Evolutionary conservation across 176 grass and related monocot species (phyloP).

Genomic region (Lolium perenne): DNA sequence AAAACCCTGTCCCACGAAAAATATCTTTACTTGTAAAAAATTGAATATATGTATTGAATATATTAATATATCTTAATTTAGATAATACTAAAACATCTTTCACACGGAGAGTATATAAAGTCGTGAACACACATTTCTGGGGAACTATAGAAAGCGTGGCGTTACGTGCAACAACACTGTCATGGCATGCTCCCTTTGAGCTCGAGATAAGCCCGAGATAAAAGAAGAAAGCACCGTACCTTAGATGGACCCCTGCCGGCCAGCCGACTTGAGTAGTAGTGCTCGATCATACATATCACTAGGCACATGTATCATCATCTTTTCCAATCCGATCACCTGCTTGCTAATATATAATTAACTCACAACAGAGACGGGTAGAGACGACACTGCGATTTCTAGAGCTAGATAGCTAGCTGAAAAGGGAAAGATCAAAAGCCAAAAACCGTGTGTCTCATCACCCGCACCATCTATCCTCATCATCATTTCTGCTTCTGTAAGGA

Average conservation of each 20-base stretch:
- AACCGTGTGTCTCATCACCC: conserved; percentile 30
- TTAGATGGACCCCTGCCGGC: conserved; percentile 25
- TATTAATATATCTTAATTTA: too few relatives aligned
- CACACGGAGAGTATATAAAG: too few relatives aligned
- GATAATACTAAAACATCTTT: too few relatives aligned
- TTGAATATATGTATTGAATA: too few relatives aligned
- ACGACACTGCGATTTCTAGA: background rate
- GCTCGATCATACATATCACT: conserved; percentile 40
- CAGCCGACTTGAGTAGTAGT: conserved; percentile 4
- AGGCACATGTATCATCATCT: background rate
- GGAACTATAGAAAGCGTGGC: background rate
- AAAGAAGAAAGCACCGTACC: conserved; percentile 2
- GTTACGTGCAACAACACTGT: conserved; percentile 16
- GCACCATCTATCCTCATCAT: background rate
- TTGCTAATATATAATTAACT: background rate
- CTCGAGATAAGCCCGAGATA: conserved; percentile 38
- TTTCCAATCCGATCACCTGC: background rate
- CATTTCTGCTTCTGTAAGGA: background rate
- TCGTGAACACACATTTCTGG: too few relatives aligned
- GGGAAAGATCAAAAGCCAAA: background rate
- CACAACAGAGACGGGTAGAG: conserved; percentile 25
- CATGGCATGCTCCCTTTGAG: background rate
- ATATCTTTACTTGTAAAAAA: too few relatives aligned
- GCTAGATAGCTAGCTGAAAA: conserved; percentile 10
- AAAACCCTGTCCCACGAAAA: too few relatives aligned